Base-by-base conservation (phyloP, 1,139 yeast species). In the Geotrichum candidum region DNA sequence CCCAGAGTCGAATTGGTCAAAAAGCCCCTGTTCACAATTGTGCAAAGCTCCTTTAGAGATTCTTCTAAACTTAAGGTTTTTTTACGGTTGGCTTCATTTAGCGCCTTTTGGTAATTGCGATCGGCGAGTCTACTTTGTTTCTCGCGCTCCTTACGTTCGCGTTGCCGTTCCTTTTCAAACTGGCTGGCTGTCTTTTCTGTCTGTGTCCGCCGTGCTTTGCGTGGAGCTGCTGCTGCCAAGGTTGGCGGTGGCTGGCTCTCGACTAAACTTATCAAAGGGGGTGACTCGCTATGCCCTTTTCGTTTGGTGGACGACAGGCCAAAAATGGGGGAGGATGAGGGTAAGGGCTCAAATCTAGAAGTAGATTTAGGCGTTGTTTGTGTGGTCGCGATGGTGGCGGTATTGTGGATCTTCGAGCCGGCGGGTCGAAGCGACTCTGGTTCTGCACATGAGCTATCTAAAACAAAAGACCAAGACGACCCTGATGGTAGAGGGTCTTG, bases 121-220 rank as follows among this genome's bases (percentile, higher is more conserved):
- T 64, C 57, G 18, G 60, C 61, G 51, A 59, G 58, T 38, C 63
- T 57, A 56, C 62, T 55, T 46, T 62, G 59, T 58, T 63, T 58
- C 59, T 63, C 58, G 38, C 60, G 35, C 60, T 54, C 56, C 41
- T 38, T 22, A 11, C 35, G 51, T 7, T 51, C 23, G 13, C 51
- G 38, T n/a, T 18, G 23, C 25, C n/a, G 41, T 23, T 46, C 50
- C 35, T 41, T 46, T 27, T 55, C 29, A 18, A 18, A 11, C 22
- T 41, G 53, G 29, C 18, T n/a, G 45, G 53, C 53, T 13, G 53
- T 18, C 23, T n/a, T 46, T 48, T 55, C 58, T 10, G 45, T 55
- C 31, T 55, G 53, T 29, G 46, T 55, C 29, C 50, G 23, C 1
- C 57, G 51, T 18, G 51, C 51, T 27, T 54, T 38, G 23, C 23